Percentiles rank a stretch among this genome's conserved stretches.
Conservation (phyloP, 495 filamentous ascomycete genomes). For the Hyaloscypha hepaticicola region DNA sequence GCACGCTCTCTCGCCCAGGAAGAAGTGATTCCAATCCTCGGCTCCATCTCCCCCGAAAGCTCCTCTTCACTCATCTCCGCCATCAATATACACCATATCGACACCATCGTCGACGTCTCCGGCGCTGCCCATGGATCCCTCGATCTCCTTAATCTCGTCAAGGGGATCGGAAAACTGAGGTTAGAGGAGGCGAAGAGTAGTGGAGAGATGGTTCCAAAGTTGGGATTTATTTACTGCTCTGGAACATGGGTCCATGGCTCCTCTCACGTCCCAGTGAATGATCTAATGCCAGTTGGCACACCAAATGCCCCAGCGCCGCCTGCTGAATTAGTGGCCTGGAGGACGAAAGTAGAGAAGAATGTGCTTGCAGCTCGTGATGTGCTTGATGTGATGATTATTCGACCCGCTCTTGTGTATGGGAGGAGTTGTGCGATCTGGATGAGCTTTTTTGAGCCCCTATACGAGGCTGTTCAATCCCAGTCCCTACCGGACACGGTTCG, state of each 20-base stretch:
- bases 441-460: conserved; percentile 28
- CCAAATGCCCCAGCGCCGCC: conserved; percentile 26
- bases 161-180: conserved; percentile 28
- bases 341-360: conserved; percentile 37
- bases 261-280: conserved; percentile 31
- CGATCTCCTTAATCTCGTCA: conserved; percentile 30
- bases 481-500: conserved; percentile 1
- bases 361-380: conserved; percentile 35
- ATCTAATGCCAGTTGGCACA: conserved; percentile 35
- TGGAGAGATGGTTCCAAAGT: conserved; percentile 32
- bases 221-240: conserved; percentile 45
- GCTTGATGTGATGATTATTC: conserved; percentile 40
- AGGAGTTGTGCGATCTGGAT: conserved; percentile 32
- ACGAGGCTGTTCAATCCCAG: conserved; percentile 25
- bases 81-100: conserved; percentile 34
- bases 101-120: conserved; percentile 39
- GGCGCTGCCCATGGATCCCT: conserved; percentile 27
- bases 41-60: conserved; percentile 25
- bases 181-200: conserved; percentile 18
- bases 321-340: conserved; percentile 33
- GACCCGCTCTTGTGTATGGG: conserved; percentile 43
- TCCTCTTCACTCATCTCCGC: conserved; percentile 14
- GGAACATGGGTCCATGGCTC: conserved; percentile 45
- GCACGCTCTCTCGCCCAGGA: conserved; percentile 32
- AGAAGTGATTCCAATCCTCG: conserved; percentile 31